Evolutionary conservation across 2,329 filamentous ascomycete species (phyloP), one percentile per base, ranked within the genome.

Genomic region (Nectriaceae sp.): DNA sequence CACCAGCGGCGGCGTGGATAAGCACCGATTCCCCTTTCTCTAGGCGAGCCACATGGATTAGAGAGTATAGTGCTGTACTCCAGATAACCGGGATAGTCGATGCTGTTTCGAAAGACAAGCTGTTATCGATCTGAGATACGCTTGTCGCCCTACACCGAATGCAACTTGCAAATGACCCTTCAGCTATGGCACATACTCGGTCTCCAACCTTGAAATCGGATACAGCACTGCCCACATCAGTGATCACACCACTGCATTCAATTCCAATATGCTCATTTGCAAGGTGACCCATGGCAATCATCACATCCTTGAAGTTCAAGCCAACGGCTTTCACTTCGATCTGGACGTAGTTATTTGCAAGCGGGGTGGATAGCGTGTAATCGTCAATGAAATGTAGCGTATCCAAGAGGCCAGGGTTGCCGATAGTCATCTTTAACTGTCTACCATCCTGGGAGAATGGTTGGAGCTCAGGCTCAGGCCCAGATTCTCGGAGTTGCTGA

Each of bases 1-100:
- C 64, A 2, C 68, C 66, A 1, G 58, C 55, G 2, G 61, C 70
- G 1, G 62, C 51, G 42, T 73, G 70, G 3, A 72, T 66, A 2
- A 73, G 51, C 1, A 73, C 56, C 1, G 47, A 59, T 24, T 66
- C 65, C 2, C 67, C 70, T 1, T 62, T 61, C 4, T 54, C 40
- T 0, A 77, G 55, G 1, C 65, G 59, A 2, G 44, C 61, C 1
- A 56, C 19, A 11, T 53, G 44, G 4, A 55, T 21, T 1, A 62
- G 31, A 2, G 52, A 47, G 3, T 59, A 50, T 11, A 53, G 59
- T 0, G 66, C 69, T 0, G 73, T 74, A 2, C 53, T 39, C 29
- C 55, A 70, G 0, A 64, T 62, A 4, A 66, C 53, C 0, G 69
- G 67, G 2, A 72, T 49, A 0, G 68, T 61, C 0, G 68, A 64